A percentile compares a stretch with the other conserved stretches of the same genome.
Conservation (phyloP, 192 early-diverging fungal genomes). For the Mortierella alpina region DNA sequence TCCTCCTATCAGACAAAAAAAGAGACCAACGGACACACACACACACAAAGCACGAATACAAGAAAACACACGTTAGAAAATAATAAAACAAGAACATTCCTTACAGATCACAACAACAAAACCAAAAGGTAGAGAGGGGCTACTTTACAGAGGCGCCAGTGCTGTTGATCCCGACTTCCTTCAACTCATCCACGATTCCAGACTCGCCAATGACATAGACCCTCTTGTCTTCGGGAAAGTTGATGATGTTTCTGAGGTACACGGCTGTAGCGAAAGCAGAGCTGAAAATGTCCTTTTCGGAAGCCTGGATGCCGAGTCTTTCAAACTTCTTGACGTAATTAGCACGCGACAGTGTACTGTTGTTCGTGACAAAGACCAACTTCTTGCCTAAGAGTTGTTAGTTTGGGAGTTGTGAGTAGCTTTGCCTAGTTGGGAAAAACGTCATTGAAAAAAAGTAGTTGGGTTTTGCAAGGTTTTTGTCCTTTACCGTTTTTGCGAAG, state of each 20-base stretch:
- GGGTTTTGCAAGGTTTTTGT: neutral
- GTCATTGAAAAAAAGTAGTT: neutral
- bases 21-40: neutral
- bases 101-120: neutral
- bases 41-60: neutral
- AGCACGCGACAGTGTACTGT: conserved; percentile 88
- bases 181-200: conserved; percentile 90
- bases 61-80: neutral
- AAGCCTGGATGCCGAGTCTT: conserved; percentile 81
- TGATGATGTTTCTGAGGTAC: conserved; percentile 86
- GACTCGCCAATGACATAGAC: conserved; percentile 92
- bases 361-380: conserved; percentile 98
- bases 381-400: conserved; percentile 72
- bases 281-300: conserved; percentile 91
- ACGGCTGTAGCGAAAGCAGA: conserved; percentile 93
- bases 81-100: neutral
- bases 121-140: neutral
- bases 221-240: conserved; percentile 88
- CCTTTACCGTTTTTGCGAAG: conserved; percentile 73
- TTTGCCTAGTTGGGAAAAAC: too few species aligned
- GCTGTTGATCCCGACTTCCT: conserved; percentile 76
- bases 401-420: neutral
- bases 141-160: conserved; percentile 28
- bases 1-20: conserved; percentile 21
- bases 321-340: conserved; percentile 87